phyloP scores from a whole-genome alignment of 768 basidiomycete genomes.

The Cyclocybe aegerita region DNA sequence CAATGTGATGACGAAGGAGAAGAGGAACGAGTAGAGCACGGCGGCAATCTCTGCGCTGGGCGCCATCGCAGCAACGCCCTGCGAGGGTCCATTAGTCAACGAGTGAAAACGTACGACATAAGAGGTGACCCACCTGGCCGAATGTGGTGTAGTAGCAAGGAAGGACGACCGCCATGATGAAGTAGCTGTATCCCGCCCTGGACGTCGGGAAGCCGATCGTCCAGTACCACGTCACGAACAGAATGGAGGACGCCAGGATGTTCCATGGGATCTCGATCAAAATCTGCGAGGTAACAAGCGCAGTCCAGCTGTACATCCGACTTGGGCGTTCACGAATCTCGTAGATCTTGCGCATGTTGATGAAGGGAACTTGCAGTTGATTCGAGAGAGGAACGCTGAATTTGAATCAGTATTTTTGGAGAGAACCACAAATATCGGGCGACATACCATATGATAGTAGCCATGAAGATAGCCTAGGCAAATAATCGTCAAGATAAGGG shows the following conservation, averaged over 20 bases:
- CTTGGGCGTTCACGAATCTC: constrained; percentile 69
- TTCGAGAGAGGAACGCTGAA: constrained; percentile 51
- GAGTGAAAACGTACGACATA: not conserved
- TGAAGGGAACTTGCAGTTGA: constrained; percentile 63
- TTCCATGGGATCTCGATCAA: constrained; percentile 64
- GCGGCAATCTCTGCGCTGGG: constrained; percentile 56
- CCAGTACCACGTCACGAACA: constrained; percentile 73
- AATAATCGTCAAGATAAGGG: not conserved
- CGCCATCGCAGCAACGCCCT: constrained; percentile 57
- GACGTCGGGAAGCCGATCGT: constrained; percentile 58
- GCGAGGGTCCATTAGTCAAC: constrained; percentile 12
- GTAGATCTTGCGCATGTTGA: constrained; percentile 58
- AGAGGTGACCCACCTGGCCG: constrained; percentile 30
- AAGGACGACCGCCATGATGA: constrained; percentile 44
- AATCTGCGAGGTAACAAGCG: constrained; percentile 53
- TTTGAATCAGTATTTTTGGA: not conserved
- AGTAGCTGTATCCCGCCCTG: constrained; percentile 59
- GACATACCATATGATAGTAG: constrained; percentile 38
- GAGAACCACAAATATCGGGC: not conserved
- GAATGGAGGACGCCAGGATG: constrained; percentile 52
- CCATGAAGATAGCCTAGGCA: constrained; percentile 53
- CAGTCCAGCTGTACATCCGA: constrained; percentile 66
- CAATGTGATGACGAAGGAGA: constrained; percentile 60
- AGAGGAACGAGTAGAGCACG: constrained; percentile 49
- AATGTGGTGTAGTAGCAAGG: constrained; percentile 20